These are phyloP conservation scores for Onygena corvina DNA, from an alignment of 2,329 filamentous ascomycete species.

Conservation along the genomic window DNA sequence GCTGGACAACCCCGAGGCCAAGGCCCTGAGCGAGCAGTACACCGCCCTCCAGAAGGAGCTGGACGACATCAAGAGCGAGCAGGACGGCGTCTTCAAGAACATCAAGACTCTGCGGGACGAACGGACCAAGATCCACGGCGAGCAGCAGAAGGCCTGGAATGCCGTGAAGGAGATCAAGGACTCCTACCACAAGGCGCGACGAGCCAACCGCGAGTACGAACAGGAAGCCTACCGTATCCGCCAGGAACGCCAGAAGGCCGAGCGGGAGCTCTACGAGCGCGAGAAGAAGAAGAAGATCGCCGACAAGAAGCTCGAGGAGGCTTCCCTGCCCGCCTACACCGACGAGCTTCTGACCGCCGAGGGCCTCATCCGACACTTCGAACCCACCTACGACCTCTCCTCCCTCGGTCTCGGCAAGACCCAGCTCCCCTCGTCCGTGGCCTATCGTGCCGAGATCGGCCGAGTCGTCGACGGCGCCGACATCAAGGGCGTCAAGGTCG, in stretches of 20 bases:
- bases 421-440: slow-evolving; percentile 44
- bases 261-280: slow-evolving; percentile 50
- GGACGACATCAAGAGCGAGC: slow-evolving; percentile 79
- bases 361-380: slow-evolving; percentile 80
- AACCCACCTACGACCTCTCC: slow-evolving; percentile 63
- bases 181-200: slow-evolving; percentile 67
- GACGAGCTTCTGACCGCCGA: slow-evolving; percentile 87
- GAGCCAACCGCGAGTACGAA: slow-evolving; percentile 74
- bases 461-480: slow-evolving; percentile 75
- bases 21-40: slow-evolving; percentile 78
- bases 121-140: slow-evolving; percentile 65
- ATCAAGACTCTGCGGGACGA: slow-evolving; percentile 75
- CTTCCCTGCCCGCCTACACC: slow-evolving; percentile 64
- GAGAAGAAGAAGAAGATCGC: slow-evolving; percentile 42
- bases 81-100: slow-evolving; percentile 82
- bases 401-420: slow-evolving; percentile 42
- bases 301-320: slow-evolving; percentile 43
- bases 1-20: slow-evolving; percentile 82
- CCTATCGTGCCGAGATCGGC: slow-evolving; percentile 64
- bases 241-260: slow-evolving; percentile 66
- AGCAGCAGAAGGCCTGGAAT: slow-evolving; percentile 75
- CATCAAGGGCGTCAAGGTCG: slow-evolving; percentile 71
- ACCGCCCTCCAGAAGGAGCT: slow-evolving; percentile 75
- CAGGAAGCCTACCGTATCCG: slow-evolving; percentile 65
- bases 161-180: slow-evolving; percentile 82